Evolutionary conservation across 768 basidiomycete genomes (phyloP).

Genomic region (Auricularia heimuer): DNA sequence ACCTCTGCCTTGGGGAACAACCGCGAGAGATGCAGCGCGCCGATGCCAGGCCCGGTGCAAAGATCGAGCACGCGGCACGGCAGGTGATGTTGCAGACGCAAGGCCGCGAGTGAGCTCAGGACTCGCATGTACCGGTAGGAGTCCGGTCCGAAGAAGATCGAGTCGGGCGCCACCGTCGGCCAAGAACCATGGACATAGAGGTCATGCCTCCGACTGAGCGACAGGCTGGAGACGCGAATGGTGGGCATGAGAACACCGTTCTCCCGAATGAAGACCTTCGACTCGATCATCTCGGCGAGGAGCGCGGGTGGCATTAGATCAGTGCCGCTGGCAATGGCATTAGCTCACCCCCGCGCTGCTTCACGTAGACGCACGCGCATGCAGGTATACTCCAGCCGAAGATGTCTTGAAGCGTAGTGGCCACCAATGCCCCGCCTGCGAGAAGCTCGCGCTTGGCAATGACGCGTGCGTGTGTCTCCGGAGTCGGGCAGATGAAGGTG

Average conservation of each 20-base stretch:
- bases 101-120: not conserved
- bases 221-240: not conserved
- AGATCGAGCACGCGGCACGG: not conserved
- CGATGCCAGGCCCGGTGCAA: conserved; percentile 3
- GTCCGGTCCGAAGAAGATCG: conserved; percentile 3
- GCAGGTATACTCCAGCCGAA: not conserved
- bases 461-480: not conserved
- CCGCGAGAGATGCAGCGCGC: not conserved
- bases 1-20: not conserved
- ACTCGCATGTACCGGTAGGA: conserved; percentile 4
- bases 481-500: not conserved
- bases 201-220: not conserved
- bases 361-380: not conserved
- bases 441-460: not conserved
- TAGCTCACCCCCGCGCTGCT: not conserved
- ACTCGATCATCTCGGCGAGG: not conserved
- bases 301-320: not conserved
- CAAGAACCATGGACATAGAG: conserved; percentile 3
- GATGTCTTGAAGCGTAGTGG: not conserved
- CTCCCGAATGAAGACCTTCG: not conserved
- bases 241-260: not conserved
- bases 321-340: not conserved
- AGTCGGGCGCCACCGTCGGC: not conserved
- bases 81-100: not conserved
- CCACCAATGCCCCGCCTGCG: not conserved